These are phyloP conservation scores for Zopfia rhizophila DNA, from an alignment of 2,329 filamentous ascomycete species.

Conservation along the genomic window DNA sequence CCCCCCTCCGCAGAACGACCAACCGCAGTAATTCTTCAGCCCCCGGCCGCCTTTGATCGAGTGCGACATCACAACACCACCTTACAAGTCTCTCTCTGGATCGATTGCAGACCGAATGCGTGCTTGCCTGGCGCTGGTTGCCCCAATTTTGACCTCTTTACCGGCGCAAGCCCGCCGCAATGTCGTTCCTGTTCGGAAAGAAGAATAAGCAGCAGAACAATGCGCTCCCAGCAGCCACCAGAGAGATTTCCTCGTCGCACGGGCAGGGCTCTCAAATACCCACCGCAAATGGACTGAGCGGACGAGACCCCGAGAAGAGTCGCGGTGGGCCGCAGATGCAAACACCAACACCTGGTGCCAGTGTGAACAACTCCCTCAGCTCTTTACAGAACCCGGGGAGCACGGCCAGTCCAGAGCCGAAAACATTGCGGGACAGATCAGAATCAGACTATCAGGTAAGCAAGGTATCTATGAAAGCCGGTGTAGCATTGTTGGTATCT, in stretches of 20 bases:
- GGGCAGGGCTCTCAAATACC: constrained; percentile 57
- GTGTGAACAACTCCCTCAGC: constrained; percentile 72
- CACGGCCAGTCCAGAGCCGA: constrained; percentile 71
- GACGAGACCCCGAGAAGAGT: constrained; percentile 54
- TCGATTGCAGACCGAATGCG: constrained; percentile 42
- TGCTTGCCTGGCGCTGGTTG: constrained; percentile 38
- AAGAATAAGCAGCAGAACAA: constrained; percentile 53
- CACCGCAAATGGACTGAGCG: constrained; percentile 57
- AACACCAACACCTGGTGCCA: constrained; percentile 79
- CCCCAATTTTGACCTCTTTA: constrained; percentile 28
- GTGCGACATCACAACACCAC: constrained; percentile 11
- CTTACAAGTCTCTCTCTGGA: constrained; percentile 16
- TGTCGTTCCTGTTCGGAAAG: constrained; percentile 66
- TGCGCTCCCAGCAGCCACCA: constrained; percentile 63
- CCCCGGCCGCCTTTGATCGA: constrained; percentile 17
- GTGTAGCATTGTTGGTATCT: too few species aligned
- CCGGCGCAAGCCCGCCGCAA: constrained; percentile 41
- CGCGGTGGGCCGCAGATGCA: constrained; percentile 48
- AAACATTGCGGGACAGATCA: constrained; percentile 66
- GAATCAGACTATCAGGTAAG: constrained; percentile 67
- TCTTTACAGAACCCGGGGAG: constrained; percentile 69
- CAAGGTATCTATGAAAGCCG: too few species aligned
- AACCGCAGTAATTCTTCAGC: constrained; percentile 24
- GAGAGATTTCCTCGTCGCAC: constrained; percentile 68
- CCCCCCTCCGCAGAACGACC: constrained; percentile 12